These are phyloP conservation scores for Vigna hirtella DNA, from an alignment of 306 rosid species.

Conservation along the genomic window DNA sequence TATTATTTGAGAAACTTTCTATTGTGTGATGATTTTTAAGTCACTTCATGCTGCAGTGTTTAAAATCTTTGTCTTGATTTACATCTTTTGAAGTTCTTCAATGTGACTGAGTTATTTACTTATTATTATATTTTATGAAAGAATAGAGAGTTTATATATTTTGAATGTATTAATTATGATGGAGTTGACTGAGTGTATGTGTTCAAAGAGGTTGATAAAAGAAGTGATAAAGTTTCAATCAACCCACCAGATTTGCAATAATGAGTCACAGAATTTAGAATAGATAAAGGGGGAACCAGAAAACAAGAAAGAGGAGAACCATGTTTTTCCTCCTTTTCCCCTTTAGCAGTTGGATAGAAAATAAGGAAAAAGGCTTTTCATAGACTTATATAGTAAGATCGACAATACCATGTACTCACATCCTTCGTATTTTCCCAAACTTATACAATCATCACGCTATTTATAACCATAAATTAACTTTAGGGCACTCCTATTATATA, in stretches of 20 bases:
- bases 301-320: slow-evolving; percentile 33
- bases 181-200: slow-evolving; percentile 32
- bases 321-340: slow-evolving; percentile 13
- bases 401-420: not conserved
- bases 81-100: not conserved
- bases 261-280: slow-evolving; percentile 37
- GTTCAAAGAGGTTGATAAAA: slow-evolving; percentile 27
- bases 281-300: slow-evolving; percentile 41
- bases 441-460: not conserved
- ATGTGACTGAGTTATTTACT: not conserved
- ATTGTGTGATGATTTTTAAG: not conserved
- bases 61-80: not conserved
- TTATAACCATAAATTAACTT: not conserved
- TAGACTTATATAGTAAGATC: slow-evolving; percentile 2
- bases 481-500: not conserved
- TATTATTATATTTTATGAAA: not conserved
- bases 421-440: not conserved
- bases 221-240: slow-evolving; percentile 31
- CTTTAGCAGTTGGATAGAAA: slow-evolving; percentile 11
- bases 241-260: slow-evolving; percentile 39
- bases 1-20: not conserved
- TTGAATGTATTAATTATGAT: not conserved
- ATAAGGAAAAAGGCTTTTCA: not conserved
- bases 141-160: not conserved
- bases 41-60: not conserved